Conservation (phyloP, 2,329 filamentous ascomycete genomes). For the Ceratocystis variospora region DNA sequence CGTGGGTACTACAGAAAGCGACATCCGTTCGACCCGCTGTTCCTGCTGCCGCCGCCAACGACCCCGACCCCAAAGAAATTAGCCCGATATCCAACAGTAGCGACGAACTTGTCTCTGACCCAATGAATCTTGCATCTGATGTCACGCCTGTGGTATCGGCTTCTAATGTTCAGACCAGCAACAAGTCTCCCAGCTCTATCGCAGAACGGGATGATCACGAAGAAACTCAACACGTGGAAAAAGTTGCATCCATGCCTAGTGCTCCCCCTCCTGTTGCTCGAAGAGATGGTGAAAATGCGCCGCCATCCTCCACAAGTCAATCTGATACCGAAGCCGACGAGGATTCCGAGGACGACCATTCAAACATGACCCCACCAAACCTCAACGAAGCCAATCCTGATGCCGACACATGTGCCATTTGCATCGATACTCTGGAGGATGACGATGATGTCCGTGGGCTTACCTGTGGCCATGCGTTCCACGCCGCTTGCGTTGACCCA, state of each 20-base stretch:
- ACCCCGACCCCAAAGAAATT: not conserved
- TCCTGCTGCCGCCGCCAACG: not conserved
- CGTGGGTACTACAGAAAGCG: conserved; percentile 54
- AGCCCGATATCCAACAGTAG: not conserved
- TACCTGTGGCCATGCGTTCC: conserved; percentile 95
- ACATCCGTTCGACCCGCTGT: conserved; percentile 21
- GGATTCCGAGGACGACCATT: conserved; percentile 66
- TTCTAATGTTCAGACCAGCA: not conserved
- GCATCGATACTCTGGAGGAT: conserved; percentile 84
- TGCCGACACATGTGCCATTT: conserved; percentile 92
- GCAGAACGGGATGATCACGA: conserved; percentile 21
- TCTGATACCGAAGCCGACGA: conserved; percentile 39
- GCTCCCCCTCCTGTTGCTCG: conserved; percentile 12
- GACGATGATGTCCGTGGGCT: conserved; percentile 90
- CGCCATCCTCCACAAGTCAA: conserved; percentile 16
- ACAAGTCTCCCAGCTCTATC: not conserved
- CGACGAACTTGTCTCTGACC: not conserved
- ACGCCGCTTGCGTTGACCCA: conserved; percentile 86
- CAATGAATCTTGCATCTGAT: not conserved
- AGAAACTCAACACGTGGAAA: conserved; percentile 20
- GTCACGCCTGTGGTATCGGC: not conserved
- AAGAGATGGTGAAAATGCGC: conserved; percentile 8
- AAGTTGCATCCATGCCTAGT: conserved; percentile 6
- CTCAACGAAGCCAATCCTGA: conserved; percentile 52
- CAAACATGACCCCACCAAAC: conserved; percentile 64